Evolutionary conservation across 164 flowering plant genomes (phyloP).

Genomic region (Liquidambar formosana): DNA sequence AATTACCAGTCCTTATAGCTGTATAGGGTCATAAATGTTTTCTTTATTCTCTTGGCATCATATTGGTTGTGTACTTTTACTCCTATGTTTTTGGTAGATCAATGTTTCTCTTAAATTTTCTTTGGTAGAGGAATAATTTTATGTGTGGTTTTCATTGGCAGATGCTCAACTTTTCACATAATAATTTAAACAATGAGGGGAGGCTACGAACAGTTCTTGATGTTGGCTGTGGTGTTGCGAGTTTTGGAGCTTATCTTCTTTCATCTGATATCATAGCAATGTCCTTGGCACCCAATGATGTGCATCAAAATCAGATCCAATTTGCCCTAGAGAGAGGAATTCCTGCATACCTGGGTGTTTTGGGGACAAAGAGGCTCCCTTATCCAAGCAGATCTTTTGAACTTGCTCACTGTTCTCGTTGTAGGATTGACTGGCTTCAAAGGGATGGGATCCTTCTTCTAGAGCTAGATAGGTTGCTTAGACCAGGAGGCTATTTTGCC

Average conservation of each 20-base stretch:
- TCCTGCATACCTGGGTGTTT: conserved; percentile 58
- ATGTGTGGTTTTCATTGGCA: conserved; percentile 12
- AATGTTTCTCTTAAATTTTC: too few species aligned
- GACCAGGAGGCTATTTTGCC: conserved; percentile 57
- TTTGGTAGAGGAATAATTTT: background rate
- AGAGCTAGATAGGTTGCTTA: conserved; percentile 49
- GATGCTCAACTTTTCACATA: conserved; percentile 47
- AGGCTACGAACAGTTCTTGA: conserved; percentile 45
- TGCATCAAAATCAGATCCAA: conserved; percentile 55
- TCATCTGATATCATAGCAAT: conserved; percentile 44
- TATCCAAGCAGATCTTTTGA: conserved; percentile 60
- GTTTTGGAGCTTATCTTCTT: conserved; percentile 53
- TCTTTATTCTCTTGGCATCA: background rate
- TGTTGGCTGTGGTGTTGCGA: conserved; percentile 59
- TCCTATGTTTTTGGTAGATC: too few species aligned
- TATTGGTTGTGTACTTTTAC: background rate
- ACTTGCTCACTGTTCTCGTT: conserved; percentile 54
- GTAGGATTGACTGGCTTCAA: conserved; percentile 58
- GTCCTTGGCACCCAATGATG: conserved; percentile 57
- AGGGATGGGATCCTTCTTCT: conserved; percentile 52
- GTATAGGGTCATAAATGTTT: too few species aligned
- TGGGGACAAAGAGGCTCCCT: conserved; percentile 53
- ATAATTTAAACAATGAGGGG: conserved; percentile 40
- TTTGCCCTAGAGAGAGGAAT: conserved; percentile 55
- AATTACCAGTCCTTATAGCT: too few species aligned